Evolutionary conservation across 345 rosid genomes (phyloP), one percentile per base, ranked within the genome.

Genomic region (rapeseed (Brassica napus)): DNA sequence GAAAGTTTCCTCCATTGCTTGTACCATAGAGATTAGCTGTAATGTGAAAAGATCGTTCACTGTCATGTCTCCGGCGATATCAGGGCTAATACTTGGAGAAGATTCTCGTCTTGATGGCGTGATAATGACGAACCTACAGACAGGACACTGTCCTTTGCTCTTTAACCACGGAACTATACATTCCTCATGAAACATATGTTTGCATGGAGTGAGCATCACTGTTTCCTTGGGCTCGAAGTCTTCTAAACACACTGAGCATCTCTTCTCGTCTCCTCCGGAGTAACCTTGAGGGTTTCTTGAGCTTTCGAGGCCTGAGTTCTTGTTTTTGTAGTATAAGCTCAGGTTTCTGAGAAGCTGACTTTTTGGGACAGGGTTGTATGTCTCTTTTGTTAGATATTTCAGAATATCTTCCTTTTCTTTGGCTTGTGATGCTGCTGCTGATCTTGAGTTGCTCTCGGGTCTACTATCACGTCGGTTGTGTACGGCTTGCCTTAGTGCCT

Each of bases 171-270:
- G 92, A 58, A 89, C 86, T 28, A 94, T 91, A 65, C 97, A 92
- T 2, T 87, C 92, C 61, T 91, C 92, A 9, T 94, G 98, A 71
- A 90, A 94, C 97, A 92, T 91, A 12, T 94, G 98, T 54, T 87
- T 79, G 65, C 98, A 92, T 1, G 94, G 97, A 35, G 97, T 94
- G 4, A 89, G 31, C 90, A 82, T 87, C 60, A 92, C 97, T 57
- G 66, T 73, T 79, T 92, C 90, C 69, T 73, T 80, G 0, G 91
- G 82, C 81, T 87, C 89, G 21, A 94, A 94, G 77, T 94, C 97
- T 66, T 94, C 98, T 77, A 94, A 84, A 82, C 98, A 92, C 75
- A 94, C 80, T 0, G 86, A 82, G 58, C 98, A 90, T 30, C 86
- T 81, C 82, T 86, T 88, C 1, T 79, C 86, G 4, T 87, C 93